Base-by-base conservation (phyloP, 1,139 yeast species). In the Debaryomyces robertsiae region DNA sequence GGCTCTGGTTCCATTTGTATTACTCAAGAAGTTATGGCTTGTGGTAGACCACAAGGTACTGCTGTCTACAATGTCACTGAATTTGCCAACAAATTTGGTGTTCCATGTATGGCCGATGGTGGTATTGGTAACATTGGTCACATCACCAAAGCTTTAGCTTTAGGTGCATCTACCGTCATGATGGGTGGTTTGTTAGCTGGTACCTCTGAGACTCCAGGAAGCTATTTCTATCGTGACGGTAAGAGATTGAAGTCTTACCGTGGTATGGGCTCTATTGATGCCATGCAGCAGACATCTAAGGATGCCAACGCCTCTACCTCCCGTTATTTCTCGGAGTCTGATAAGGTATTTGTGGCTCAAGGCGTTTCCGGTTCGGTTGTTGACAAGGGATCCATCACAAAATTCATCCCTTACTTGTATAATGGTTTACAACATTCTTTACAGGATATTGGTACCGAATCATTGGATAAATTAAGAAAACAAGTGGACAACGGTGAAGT, bases 161-260 rank as follows among this genome's bases (percentile, higher is more conserved):
- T 93, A 48, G 99, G 99, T 68, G 96, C 99, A 28, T 89, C 98
- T 14, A 78, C 87, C 69, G 96, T 91, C 53, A 93, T 93, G 99
- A 94, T 93, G 98, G 99, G 99, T 63, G 96, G 98, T 72, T 84
- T 93, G 78, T 79, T 93, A 60, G 99, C 99, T 47, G 99, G 98
- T 74, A 93, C 98, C 46, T 71, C 94, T 47, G 99, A 93, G 76
- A 86, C 98, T 49, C 99, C 99, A 57, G 99, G 99, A 71, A 91
- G 88, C 57, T 93, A 91, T 75, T 93, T 88, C 73, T 93, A 83
- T 83, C 83, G 95, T 64, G 98, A 93, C 61, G 98, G 99, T 64
- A 85, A 94, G 77, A 86, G 99, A 73, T 82, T 94, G 67, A 93
- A 93, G 79, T 73, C 90, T 49, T 93, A 93, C 80, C 86, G 99